Evolutionary conservation across 78 protist species (phyloP), one percentile per base, ranked within the genome.

Genomic region (Speleostelium caveatum): DNA sequence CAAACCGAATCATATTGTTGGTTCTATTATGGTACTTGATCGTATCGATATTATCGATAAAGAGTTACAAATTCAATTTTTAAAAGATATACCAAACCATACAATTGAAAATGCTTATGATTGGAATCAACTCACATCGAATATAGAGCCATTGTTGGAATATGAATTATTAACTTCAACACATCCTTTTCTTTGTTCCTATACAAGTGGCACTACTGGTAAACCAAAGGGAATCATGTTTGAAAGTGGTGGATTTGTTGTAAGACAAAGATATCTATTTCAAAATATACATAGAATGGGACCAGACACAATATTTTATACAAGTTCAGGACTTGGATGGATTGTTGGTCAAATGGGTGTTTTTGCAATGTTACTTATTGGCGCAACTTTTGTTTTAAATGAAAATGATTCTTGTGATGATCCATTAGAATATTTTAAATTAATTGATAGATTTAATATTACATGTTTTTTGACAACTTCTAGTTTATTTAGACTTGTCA

Each of bases 171-270:
- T 68, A n/a, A 58, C 36, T n/a, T n/a, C 59, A 1, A 24, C 5
- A 1, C 39, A 68, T 41, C 59, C 59, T 19, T 0, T 68, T 12
- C 1, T 14, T 3, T 22, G 19, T 12, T 12, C 22, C n/a, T 68
- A 41, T 68, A 24, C 75, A 0, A 69, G 75, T 69, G 75, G 75
- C 5, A 42, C 75, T 8, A 68, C 58, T 42, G 75, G 75, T 68
- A 42, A 0, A 1, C 58, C 75, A 68, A 41, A 36, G 26, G 53
- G 75, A 24, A 0, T 68, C 1, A 26, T 41, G 12, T 41, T 21
- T 22, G 42, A 33, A 17, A 65, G 6, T 41, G 35, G 1, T 42
- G 75, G 75, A 41, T 58, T 21, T 58, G 2, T 26, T 26, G 4
- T 33, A 16, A 16, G 1, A 12, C 5, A 26, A 68, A 6, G 17